Percentiles rank a stretch among this genome's conserved stretches.
These are phyloP conservation scores for Ephemerocybe angulata DNA, from an alignment of 768 basidiomycete species.

Conservation along the genomic window DNA sequence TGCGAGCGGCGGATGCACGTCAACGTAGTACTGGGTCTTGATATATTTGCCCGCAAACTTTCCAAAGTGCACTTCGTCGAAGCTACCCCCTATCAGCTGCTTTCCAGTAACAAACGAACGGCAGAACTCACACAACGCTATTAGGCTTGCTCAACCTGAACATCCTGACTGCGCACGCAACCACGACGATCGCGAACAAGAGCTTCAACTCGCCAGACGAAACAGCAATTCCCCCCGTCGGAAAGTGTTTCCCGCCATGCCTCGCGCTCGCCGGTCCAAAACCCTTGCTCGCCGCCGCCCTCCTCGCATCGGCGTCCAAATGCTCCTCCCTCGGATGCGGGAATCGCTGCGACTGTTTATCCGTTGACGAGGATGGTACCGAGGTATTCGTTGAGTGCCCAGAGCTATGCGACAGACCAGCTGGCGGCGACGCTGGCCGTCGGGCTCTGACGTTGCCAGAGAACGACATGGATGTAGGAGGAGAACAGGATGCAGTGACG, in stretches of 20 bases:
- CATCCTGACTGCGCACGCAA: conserved; percentile 79
- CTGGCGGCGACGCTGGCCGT: conserved; percentile 66
- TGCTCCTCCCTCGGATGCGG: conserved; percentile 62
- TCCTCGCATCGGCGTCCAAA: conserved; percentile 70
- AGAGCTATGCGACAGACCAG: conserved; percentile 21
- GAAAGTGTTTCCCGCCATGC: conserved; percentile 30
- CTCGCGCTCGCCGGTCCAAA: conserved; percentile 47
- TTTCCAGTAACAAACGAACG: conserved; percentile 6
- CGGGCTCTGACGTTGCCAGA: conserved; percentile 60
- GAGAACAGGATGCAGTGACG: background rate
- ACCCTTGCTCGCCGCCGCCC: conserved; percentile 67
- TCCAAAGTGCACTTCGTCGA: conserved; percentile 98
- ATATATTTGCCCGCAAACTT: conserved; percentile 95
- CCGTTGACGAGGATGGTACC: conserved; percentile 20
- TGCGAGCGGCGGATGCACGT: conserved; percentile 96
- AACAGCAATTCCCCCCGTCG: conserved; percentile 61
- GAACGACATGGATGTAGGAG: conserved; percentile 21
- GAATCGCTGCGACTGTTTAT: conserved; percentile 49
- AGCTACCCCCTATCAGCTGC: conserved; percentile 43
- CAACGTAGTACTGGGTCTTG: conserved; percentile 86
- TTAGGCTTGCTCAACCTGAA: conserved; percentile 82
- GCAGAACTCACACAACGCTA: conserved; percentile 88
- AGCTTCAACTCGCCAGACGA: conserved; percentile 76
- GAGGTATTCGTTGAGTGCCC: background rate
- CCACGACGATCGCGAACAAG: conserved; percentile 56